A percentile compares a stretch with the other conserved stretches of the same genome.
phyloP scores from a whole-genome alignment of 768 basidiomycete genomes.

The Serendipita sp. region DNA sequence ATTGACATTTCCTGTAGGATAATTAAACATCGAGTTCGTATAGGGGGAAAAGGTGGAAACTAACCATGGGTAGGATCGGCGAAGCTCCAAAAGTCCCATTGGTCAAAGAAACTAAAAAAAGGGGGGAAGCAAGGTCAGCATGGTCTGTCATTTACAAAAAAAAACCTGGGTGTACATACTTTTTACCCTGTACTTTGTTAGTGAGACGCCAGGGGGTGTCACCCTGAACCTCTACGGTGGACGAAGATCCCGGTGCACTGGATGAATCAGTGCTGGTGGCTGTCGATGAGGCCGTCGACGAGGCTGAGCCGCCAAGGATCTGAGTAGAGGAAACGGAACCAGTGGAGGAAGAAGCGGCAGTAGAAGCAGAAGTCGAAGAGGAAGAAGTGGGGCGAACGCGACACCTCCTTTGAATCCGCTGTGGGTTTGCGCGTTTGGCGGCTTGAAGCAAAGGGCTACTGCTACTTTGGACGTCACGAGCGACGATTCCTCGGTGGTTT shows the following conservation, averaged over 20 bases:
- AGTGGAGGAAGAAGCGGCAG: constrained; percentile 19
- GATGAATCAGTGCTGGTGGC: not conserved
- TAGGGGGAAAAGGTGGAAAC: constrained; percentile 6
- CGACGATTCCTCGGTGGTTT: not conserved
- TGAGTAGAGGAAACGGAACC: constrained; percentile 17
- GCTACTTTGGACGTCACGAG: not conserved
- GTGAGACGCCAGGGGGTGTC: constrained; percentile 8
- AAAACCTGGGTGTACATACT: constrained; percentile 7
- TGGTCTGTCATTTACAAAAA: too few species aligned
- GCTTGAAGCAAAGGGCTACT: not conserved
- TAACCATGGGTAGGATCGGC: constrained; percentile 63
- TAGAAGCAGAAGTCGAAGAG: constrained; percentile 10
- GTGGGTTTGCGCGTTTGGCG: not conserved
- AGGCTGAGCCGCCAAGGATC: constrained; percentile 18
- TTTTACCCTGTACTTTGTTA: not conserved
- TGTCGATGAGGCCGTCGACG: constrained; percentile 13
- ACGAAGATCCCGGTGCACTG: constrained; percentile 8
- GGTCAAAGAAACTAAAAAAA: constrained; percentile 49
- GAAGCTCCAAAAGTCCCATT: constrained; percentile 47
- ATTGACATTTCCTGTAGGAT: constrained; percentile 28
- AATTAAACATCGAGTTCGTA: not conserved
- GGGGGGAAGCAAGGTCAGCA: constrained; percentile 23
- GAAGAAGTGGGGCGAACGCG: constrained; percentile 13
- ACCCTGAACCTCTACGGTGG: constrained; percentile 21
- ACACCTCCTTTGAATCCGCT: not conserved